Base-by-base conservation (phyloP, 805 yeast genomes). In the Lipomyces sp. region DNA sequence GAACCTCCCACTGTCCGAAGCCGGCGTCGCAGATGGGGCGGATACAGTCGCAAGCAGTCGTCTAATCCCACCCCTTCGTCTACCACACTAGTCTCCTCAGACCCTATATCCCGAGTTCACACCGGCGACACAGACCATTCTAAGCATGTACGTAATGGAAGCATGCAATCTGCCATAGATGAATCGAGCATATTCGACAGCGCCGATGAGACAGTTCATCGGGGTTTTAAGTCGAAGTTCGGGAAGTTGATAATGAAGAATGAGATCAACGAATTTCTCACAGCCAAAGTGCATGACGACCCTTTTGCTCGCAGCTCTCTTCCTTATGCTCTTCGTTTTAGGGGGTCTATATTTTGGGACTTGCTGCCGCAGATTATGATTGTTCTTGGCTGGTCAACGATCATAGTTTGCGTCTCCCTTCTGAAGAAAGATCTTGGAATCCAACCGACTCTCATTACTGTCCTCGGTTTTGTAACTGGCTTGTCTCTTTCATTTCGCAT, bases 391-490 rank as follows among this genome's bases (percentile, higher is more conserved):
- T 53, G 58, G 58, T 35, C 43, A 4, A 49, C 48, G 19, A 1
- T 55, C 33, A 49, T 55, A 36, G 55, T 49, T 32, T 26, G 45
- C 24, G 40, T 55, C 34, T 47, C 59, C 4, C 24, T 35, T 23
- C 58, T 55, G 18, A 53, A 41, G 32, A 16, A n/a, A 18, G 39
- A 21, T 16, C 58, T 55, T 21, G 59, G 58, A 5, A 43, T 55
- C 28, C 38, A 54, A 10, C 36, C 50, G 5, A 46, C 54, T 22
- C 40, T 55, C 31, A 55, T 55, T 34, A 53, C 59, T 3, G 44
- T 49, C 31, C 58, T 55, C 26, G 59, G 54, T 45, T 55, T 55
- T 43, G 58, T 55, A 24, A 53, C 58, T 24, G 49, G 55, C 32
- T 40, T 55, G 34, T 35, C 58, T 3, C 48, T 55, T 7, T 55